Base-by-base conservation (phyloP, 2,329 filamentous ascomycete genomes). In the Dothistroma septosporum region DNA sequence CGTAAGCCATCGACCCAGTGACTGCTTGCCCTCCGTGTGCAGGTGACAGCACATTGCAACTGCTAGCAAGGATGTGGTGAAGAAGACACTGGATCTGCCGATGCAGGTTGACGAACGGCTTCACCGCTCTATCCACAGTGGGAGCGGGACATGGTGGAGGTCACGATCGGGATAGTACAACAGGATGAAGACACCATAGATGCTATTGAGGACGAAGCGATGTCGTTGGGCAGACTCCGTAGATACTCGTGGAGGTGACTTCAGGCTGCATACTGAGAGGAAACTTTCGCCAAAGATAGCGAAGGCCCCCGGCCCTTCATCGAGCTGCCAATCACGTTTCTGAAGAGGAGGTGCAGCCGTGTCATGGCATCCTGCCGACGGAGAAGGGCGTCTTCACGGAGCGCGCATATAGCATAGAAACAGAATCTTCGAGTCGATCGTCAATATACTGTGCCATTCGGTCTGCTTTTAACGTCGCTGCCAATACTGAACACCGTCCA, bases 81-180 rank as follows among this genome's bases (percentile, higher is more conserved):
- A 12, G 33, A 41, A 24, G 24, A n/a, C 53, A 33, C 46, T 14
- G 19, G 35, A 55, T 41, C 21, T 41, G 53, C 53, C 53, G 53
- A 55, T 55, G 53, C 53, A 55, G 53, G 33, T 55, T 44, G 21
- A 46, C 53, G 53, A 55, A 22, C 28, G 50, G 16, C n/a, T 53
- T 37, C 21, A 28, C 32, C 21, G 19, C 24, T 22, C 7, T n/a
- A n/a, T 44, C 53, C 21, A 22, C 19, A 22, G 21, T 44, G 19
- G 32, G 9, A n/a, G 19, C 12, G 44, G 32, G 35, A 55, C 33
- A 44, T 33, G 2, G 32, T 33, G 9, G 33, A 35, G 28, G 33
- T 33, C 10, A 35, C 21, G 19, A 21, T 53, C 50, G 53, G 31
- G 33, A n/a, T 3, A 28, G 47, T 28, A 50, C 41, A 28, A 28